Conservation (phyloP, 2,329 filamentous ascomycete species). For the Chaetomium sp. region DNA sequence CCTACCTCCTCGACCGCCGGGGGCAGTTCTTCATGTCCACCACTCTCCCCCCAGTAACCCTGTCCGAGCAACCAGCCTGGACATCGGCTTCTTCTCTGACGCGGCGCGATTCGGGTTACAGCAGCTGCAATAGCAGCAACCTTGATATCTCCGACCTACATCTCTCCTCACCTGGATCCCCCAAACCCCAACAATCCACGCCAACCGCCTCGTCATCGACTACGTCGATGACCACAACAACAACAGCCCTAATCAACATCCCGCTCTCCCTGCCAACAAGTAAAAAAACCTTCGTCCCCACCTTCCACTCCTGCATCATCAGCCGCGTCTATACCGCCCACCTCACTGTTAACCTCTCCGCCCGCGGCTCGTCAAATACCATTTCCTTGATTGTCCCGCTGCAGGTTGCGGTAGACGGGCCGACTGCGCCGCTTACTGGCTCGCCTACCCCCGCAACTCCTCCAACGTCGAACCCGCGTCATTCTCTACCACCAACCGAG, state of each 20-base stretch:
- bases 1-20: constrained; percentile 35
- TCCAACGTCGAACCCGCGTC: no score
- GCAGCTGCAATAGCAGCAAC: constrained; percentile 22
- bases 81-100: constrained; percentile 26
- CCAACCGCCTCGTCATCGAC: neutral
- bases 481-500: no score
- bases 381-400: constrained; percentile 43
- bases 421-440: neutral
- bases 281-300: constrained; percentile 47
- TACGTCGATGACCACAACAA: neutral
- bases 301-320: constrained; percentile 52
- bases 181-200: neutral
- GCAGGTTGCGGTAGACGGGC: constrained; percentile 42
- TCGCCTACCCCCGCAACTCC: no score
- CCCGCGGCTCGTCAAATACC: constrained; percentile 32
- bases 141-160: neutral
- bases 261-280: constrained; percentile 42
- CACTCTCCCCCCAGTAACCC: constrained; percentile 32
- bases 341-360: constrained; percentile 35
- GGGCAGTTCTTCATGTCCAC: constrained; percentile 42
- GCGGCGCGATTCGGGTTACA: constrained; percentile 50
- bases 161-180: neutral
- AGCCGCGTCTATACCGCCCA: constrained; percentile 50
- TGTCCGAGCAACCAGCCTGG: constrained; percentile 37
- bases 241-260: constrained; percentile 37